Evolutionary conservation across 768 basidiomycete species (phyloP).

Genomic region (Coprinopsis marcescibilis): DNA sequence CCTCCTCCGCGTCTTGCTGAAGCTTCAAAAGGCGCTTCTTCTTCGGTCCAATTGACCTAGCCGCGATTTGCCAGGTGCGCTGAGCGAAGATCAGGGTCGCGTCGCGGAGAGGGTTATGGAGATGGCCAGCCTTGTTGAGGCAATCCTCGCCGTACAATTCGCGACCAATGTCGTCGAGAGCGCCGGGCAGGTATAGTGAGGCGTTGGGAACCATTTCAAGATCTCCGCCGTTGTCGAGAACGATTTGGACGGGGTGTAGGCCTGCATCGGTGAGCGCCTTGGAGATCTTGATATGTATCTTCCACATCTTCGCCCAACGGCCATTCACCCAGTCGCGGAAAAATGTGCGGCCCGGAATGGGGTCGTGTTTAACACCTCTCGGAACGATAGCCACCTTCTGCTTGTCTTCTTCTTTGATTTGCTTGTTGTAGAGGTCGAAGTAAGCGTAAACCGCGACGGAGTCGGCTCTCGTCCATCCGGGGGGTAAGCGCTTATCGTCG

Average conservation of each 20-base stretch:
- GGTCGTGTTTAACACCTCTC: not conserved
- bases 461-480: conserved; percentile 10
- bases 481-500: conserved; percentile 16
- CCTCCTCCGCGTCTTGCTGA: no score
- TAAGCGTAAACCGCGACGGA: conserved; percentile 11
- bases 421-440: conserved; percentile 11
- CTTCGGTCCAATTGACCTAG: no score
- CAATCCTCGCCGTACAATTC: no score
- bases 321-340: conserved; percentile 13
- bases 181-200: no score
- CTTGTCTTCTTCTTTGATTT: not conserved
- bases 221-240: no score
- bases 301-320: conserved; percentile 10
- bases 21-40: no score
- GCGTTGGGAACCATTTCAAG: no score
- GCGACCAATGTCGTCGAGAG: no score
- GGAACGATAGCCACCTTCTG: not conserved
- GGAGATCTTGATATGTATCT: conserved; percentile 14
- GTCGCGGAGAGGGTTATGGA: no score
- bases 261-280: conserved; percentile 6
- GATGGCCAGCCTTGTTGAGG: no score
- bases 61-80: no score
- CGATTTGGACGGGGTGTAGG: conserved; percentile 12
- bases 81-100: no score
- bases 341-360: conserved; percentile 13